A percentile compares a stretch with the other conserved stretches of the same genome.
phyloP scores from a whole-genome alignment of 345 rosid genomes.

The Eucalyptus erythrocorys region DNA sequence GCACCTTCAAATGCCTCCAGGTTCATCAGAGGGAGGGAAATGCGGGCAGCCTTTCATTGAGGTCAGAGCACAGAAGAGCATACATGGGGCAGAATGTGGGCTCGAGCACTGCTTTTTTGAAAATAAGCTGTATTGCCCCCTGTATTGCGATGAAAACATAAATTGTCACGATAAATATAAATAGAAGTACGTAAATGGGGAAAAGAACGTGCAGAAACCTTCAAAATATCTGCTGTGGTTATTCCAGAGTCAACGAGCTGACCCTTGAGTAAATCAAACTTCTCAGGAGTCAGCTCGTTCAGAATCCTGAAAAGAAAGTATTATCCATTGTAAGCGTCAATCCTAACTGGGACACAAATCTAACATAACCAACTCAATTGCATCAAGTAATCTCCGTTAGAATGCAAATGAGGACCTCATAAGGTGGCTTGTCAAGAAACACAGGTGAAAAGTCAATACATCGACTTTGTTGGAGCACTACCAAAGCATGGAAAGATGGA shows the following conservation, averaged over 20 bases:
- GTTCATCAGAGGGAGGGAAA: neutral
- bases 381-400: neutral
- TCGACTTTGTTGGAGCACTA: neutral
- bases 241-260: neutral
- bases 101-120: neutral
- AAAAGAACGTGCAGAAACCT: neutral
- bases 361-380: neutral
- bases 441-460: neutral
- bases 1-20: slow-evolving; percentile 1
- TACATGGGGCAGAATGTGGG: slow-evolving; percentile 1
- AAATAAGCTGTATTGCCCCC: neutral
- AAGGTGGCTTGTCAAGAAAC: neutral
- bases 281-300: neutral
- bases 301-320: neutral
- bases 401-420: neutral
- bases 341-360: neutral
- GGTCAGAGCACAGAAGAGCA: neutral
- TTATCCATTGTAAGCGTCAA: neutral
- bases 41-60: neutral
- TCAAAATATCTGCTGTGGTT: neutral
- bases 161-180: neutral
- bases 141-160: neutral
- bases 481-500: neutral
- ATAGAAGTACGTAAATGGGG: neutral
- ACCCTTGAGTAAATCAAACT: neutral